phyloP scores from a whole-genome alignment of 495 filamentous ascomycete genomes.

The Lineolata rhizophorae region DNA sequence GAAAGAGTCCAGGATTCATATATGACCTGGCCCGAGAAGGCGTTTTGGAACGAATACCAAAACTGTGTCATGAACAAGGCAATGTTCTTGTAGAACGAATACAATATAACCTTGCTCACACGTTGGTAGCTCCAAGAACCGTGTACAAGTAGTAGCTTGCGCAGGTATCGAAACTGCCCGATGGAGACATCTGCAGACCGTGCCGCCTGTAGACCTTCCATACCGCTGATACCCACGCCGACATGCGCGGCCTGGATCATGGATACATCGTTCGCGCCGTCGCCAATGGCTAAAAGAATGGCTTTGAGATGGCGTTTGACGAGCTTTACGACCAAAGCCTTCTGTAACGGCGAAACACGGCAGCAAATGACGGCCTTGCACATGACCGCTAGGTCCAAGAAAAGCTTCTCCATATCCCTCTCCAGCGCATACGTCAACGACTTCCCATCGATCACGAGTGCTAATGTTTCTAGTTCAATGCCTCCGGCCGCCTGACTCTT shows the following conservation, averaged over 20 bases:
- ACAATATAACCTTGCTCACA: conserved; percentile 87
- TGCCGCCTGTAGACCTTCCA: conserved; percentile 96
- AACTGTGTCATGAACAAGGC: conserved; percentile 98
- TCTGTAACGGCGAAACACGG: conserved; percentile 96
- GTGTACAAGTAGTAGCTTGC: conserved; percentile 88
- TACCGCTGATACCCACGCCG: conserved; percentile 90
- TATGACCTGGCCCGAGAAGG: conserved; percentile 93
- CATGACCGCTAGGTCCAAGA: conserved; percentile 80
- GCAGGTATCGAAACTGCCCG: conserved; percentile 86
- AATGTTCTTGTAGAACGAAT: conserved; percentile 99
- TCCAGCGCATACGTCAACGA: conserved; percentile 88
- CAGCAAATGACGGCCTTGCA: conserved; percentile 99
- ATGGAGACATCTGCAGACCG: conserved; percentile 92
- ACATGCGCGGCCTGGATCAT: conserved; percentile 99
- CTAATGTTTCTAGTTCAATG: conserved; percentile 66
- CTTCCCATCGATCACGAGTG: conserved; percentile 92
- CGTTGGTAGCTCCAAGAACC: conserved; percentile 96
- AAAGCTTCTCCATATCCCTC: conserved; percentile 78
- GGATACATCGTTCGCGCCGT: conserved; percentile 95
- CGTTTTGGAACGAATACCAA: conserved; percentile 98
- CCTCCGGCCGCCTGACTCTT: conserved; percentile 47
- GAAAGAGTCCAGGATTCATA: conserved; percentile 98
- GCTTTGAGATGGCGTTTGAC: conserved; percentile 90
- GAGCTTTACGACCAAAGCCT: conserved; percentile 94
- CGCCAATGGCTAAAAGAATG: conserved; percentile 85